Base-by-base conservation (phyloP, 805 yeast species). In the baker's yeast (Saccharomyces cerevisiae) region DNA sequence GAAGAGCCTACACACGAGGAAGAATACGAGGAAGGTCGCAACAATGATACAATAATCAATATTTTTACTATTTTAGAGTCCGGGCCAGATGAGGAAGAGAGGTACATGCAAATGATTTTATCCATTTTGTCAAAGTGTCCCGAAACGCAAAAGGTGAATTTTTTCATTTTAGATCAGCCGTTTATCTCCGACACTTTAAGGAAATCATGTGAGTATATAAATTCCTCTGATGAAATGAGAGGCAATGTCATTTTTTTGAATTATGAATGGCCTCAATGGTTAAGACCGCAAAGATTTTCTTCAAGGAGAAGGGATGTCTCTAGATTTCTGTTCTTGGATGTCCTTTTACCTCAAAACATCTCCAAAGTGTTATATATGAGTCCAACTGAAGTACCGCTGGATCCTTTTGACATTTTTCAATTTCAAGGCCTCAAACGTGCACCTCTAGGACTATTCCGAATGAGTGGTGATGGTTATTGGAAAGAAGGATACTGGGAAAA, bases 201-300 rank as follows among this genome's bases (percentile, higher is more conserved):
- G 64, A 64, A 71, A 29, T 78, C 81, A 50, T 64, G 89, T n/a
- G 87, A 89, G 8, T 24, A 17, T 3, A 50, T 65, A 11, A 60
- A 59, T 50, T 24, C 36, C 14, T 41, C 57, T 21, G n/a, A 47
- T 0, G 30, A 46, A 2, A 28, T 55, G 4, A 50, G 47, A 41
- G 61, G 57, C 1, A 47, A 41, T 6, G 57, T 65, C 6, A 92
- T 89, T 62, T 70, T 89, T 48, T 75, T 94, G n/a, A 81, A 86
- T 0, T 92, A 87, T 68, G 85, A 86, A 58, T 92, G 99, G 99
- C 99, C 99, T 13, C 68, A 75, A 9, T 92, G 97, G 96, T 73
- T 92, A 22, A 78, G 91, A 50, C 77, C 78, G 2, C 98, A 92
- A 70, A 69, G 84, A 41, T 92, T 86, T 59, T 81, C 81, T 62